Evolutionary conservation across 2,329 filamentous ascomycete species (phyloP).

Genomic region (Curvularia eragrostidis): DNA sequence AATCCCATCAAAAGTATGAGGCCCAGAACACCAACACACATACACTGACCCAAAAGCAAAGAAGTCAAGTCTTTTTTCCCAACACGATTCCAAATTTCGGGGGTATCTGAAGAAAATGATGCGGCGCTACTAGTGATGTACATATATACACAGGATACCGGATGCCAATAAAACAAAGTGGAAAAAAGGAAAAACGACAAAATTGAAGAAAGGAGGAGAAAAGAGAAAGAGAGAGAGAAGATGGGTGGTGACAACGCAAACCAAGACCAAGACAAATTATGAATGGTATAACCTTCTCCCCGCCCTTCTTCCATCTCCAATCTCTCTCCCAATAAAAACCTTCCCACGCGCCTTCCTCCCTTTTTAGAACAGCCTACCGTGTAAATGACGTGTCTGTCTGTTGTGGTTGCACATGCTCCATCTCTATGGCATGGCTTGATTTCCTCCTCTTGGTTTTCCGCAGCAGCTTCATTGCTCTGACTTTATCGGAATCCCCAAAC

Average conservation of each 20-base stretch:
- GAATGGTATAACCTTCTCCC: too few relatives aligned
- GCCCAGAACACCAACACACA: too few relatives aligned
- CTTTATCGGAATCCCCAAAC: background rate
- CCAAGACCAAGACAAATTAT: too few relatives aligned
- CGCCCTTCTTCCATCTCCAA: background rate
- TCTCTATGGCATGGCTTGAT: background rate
- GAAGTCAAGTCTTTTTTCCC: background rate
- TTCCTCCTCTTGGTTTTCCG: background rate
- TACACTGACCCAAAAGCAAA: background rate
- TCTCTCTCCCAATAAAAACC: background rate
- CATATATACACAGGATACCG: background rate
- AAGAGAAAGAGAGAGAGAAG: background rate
- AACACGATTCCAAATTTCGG: conserved; percentile 31
- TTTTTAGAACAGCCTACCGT: background rate
- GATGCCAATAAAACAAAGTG: conserved; percentile 6
- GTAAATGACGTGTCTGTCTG: background rate
- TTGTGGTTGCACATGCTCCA: background rate
- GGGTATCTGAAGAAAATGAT: conserved; percentile 38
- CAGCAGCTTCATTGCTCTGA: background rate
- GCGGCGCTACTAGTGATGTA: conserved; percentile 21
- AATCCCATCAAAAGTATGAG: too few relatives aligned
- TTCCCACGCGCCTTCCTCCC: background rate
- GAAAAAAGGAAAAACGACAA: background rate
- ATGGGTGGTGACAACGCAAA: too few relatives aligned
- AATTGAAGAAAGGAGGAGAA: background rate